These are phyloP conservation scores for Teunomyces aglyptinius DNA, from an alignment of 805 yeast species.

Conservation along the genomic window DNA sequence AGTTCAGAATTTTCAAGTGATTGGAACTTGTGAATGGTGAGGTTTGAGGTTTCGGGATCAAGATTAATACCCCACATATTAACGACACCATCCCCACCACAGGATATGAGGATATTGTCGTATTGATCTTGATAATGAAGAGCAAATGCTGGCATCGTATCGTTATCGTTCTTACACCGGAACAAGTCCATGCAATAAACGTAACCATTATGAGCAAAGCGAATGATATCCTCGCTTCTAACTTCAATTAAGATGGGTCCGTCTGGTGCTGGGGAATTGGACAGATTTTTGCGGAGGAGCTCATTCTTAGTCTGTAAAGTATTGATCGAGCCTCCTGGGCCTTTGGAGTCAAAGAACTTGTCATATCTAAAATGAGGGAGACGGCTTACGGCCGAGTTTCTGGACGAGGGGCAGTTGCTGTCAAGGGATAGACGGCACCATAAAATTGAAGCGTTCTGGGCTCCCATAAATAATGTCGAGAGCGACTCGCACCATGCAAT, in stretches of 20 bases:
- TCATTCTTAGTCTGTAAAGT: conserved; percentile 28
- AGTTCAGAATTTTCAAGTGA: conserved; percentile 63
- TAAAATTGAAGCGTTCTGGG: conserved; percentile 86
- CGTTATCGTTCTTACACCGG: conserved; percentile 18
- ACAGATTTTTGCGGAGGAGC: conserved; percentile 14
- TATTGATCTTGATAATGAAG: conserved; percentile 13
- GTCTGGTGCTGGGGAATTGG: conserved; percentile 10
- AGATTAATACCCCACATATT: conserved; percentile 66
- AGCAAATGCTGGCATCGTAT: background rate
- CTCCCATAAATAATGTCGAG: conserved; percentile 74
- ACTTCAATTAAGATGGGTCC: conserved; percentile 54
- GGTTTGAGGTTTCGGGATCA: background rate
- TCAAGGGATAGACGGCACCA: conserved; percentile 51
- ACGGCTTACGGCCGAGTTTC: conserved; percentile 18
- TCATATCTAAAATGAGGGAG: conserved; percentile 65
- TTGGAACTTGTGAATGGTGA: conserved; percentile 18
- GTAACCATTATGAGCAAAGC: conserved; percentile 91
- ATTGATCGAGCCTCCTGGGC: conserved; percentile 65
- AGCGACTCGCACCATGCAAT: conserved; percentile 62
- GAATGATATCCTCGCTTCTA: conserved; percentile 60
- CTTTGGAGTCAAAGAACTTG: conserved; percentile 85
- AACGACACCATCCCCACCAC: conserved; percentile 91
- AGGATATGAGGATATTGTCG: conserved; percentile 11
- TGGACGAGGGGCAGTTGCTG: background rate
- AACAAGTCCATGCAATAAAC: conserved; percentile 63